Conservation (phyloP, 495 filamentous ascomycete species). For the Trichoderma virens region DNA sequence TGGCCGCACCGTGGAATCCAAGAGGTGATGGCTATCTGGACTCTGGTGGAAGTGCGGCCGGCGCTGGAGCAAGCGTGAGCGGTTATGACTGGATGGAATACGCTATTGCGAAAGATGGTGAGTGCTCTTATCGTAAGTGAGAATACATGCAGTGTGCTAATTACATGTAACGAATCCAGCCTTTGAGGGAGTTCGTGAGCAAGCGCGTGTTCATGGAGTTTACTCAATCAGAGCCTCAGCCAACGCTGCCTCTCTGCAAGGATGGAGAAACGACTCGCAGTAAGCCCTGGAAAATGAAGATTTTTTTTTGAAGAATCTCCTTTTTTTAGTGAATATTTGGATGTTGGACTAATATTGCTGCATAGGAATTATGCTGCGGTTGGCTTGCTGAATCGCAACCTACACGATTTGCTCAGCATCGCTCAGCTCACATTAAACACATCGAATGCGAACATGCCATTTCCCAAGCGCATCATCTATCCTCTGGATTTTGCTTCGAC, state of each 20-base stretch:
- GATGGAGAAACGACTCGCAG: constrained; percentile 14
- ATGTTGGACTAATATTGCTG: constrained; percentile 8
- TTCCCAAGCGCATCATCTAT: constrained; percentile 12
- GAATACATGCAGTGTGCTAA: no score
- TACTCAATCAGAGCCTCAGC: constrained; percentile 17
- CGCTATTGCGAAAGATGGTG: constrained; percentile 32
- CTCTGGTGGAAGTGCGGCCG: constrained; percentile 32
- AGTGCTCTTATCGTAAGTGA: not conserved
- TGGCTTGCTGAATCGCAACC: constrained; percentile 15
- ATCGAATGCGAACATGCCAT: not conserved
- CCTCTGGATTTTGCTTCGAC: constrained; percentile 12
- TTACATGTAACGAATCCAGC: no score
- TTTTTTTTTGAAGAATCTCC: not conserved
- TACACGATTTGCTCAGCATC: constrained; percentile 11
- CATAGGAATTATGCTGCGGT: constrained; percentile 10
- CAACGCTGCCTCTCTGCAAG: constrained; percentile 12
- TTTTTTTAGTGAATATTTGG: no score
- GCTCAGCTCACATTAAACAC: not conserved
- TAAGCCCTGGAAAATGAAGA: constrained; percentile 5
- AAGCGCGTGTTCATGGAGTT: constrained; percentile 16
- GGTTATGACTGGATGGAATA: constrained; percentile 44
- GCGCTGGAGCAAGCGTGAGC: constrained; percentile 31
- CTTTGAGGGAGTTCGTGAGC: constrained; percentile 16
- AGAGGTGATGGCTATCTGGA: constrained; percentile 41
- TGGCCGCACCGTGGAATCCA: constrained; percentile 38